Evolutionary conservation across 345 rosid genomes (phyloP).

Genomic region (Linum tenue): DNA sequence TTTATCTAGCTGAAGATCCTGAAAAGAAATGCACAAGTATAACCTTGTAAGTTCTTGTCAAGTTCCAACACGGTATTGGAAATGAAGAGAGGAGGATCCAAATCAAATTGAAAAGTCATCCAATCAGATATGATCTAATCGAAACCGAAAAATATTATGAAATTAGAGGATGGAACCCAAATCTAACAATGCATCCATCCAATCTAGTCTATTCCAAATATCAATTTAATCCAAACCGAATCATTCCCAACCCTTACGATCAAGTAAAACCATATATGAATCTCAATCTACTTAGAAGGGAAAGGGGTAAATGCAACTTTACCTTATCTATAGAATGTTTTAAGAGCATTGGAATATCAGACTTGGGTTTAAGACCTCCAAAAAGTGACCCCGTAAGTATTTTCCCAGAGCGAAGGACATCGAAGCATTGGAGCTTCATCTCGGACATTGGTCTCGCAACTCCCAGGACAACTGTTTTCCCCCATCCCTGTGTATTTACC

Average conservation of each 20-base stretch:
- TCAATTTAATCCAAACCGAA: too few relatives aligned
- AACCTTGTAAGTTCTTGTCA: background rate
- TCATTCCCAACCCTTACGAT: too few relatives aligned
- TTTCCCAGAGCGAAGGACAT: constrained; percentile 56
- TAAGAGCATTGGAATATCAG: constrained; percentile 67
- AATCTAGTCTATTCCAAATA: too few relatives aligned
- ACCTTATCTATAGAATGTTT: constrained; percentile 61
- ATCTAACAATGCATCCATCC: too few relatives aligned
- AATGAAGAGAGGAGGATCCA: too few relatives aligned
- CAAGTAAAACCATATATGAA: too few relatives aligned
- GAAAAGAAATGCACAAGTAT: background rate
- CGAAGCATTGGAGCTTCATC: constrained; percentile 35
- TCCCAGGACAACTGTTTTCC: constrained; percentile 70
- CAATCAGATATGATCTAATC: too few relatives aligned
- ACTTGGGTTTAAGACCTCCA: constrained; percentile 80
- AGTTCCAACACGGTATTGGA: too few relatives aligned
- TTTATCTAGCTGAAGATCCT: background rate
- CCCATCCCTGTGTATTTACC: constrained; percentile 65
- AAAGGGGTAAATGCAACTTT: background rate
- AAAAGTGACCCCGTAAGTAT: constrained; percentile 50
- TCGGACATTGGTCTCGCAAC: constrained; percentile 61
- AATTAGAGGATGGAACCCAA: too few relatives aligned
- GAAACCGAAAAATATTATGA: too few relatives aligned
- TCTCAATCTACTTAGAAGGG: background rate
- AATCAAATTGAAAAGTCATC: too few relatives aligned